Base-by-base conservation (phyloP, 805 yeast genomes). In the Lachancea kluyveri region DNA sequence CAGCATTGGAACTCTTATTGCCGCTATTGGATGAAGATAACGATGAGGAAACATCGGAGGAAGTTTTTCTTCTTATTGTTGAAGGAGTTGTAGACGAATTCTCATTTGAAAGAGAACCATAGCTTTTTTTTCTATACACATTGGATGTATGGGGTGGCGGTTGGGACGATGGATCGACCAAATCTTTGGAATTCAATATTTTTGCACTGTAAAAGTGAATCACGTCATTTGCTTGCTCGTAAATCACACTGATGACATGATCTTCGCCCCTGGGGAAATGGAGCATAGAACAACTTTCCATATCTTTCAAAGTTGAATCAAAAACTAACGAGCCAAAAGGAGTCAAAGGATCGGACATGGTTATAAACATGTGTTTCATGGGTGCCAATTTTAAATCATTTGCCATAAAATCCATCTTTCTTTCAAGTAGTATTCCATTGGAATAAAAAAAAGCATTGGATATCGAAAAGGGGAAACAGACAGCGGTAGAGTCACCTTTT, bases 301-400 rank as follows among this genome's bases (percentile, higher is more conserved):
- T 26, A 33, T 46, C 28, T 14, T 17, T 33, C 21, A n/a, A n/a
- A 2, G 37, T 19, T 5, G 32, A 28, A 8, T 32, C 19, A 7
- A 33, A n/a, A 3, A 33, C 32, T n/a, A 86, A 70, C 4, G 74
- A 61, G 2, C 94, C 86, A 35, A 83, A 67, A 4, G 84, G 92
- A 2, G 74, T 72, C 39, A 80, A 59, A 1, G 95, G 90, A 50
- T 84, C 94, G 1, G 77, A 67, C 37, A 86, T 51, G 0, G 94
- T 76, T 32, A 85, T 63, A 43, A 83, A 80, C 31, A 62, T 56
- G 24, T 46, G 47, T 12, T 37, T 40, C 16, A 27, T 3, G 50
- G 53, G 16, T 34, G 35, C 21, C 40, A 37, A 14, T 40, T 33
- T 2, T 31, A 42, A 28, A 18, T 30, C 33, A 3, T 45, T 32